Percentiles rank a stretch among this genome's conserved stretches.
phyloP scores from a whole-genome alignment of 768 basidiomycete species.

The Termitomyces sp. region DNA sequence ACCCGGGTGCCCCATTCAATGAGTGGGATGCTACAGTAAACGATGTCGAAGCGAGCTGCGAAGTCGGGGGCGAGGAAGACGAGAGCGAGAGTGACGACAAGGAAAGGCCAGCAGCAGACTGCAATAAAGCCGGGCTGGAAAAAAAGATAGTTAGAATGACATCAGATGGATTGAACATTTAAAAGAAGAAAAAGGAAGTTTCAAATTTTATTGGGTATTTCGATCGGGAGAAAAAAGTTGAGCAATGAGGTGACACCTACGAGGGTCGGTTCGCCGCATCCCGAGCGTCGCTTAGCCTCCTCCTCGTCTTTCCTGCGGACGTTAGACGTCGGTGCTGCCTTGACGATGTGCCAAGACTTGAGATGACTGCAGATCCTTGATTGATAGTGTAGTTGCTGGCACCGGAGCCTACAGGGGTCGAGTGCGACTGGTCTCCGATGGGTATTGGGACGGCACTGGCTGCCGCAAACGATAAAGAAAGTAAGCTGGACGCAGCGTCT shows the following conservation, averaged over 20 bases:
- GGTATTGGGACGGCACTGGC: conserved; percentile 45
- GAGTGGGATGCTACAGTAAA: conserved; percentile 20
- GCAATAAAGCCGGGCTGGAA: conserved; percentile 26
- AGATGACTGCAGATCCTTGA: conserved; percentile 21
- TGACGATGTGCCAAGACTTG: conserved; percentile 23
- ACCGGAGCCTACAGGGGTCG: conserved; percentile 9
- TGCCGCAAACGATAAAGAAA: conserved; percentile 66
- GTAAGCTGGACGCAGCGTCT: conserved; percentile 50
- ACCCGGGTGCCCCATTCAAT: conserved; percentile 16
- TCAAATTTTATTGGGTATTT: neutral
- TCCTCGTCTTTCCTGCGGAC: conserved; percentile 63
- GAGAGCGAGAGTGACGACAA: conserved; percentile 41
- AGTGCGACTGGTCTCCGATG: conserved; percentile 4
- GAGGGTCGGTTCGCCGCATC: conserved; percentile 72
- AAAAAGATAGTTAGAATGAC: conserved; percentile 4
- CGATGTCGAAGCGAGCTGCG: conserved; percentile 17
- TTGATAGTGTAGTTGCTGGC: conserved; percentile 8
- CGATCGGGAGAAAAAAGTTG: conserved; percentile 9
- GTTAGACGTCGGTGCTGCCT: conserved; percentile 67
- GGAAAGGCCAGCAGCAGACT: conserved; percentile 32
- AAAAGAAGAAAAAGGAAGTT: neutral
- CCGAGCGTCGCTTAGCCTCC: conserved; percentile 73
- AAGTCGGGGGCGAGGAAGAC: conserved; percentile 30
- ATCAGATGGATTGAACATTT: neutral
- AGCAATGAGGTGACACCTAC: conserved; percentile 40